Conservation (phyloP, 768 basidiomycete genomes). For the Suillus cothurnatus region DNA sequence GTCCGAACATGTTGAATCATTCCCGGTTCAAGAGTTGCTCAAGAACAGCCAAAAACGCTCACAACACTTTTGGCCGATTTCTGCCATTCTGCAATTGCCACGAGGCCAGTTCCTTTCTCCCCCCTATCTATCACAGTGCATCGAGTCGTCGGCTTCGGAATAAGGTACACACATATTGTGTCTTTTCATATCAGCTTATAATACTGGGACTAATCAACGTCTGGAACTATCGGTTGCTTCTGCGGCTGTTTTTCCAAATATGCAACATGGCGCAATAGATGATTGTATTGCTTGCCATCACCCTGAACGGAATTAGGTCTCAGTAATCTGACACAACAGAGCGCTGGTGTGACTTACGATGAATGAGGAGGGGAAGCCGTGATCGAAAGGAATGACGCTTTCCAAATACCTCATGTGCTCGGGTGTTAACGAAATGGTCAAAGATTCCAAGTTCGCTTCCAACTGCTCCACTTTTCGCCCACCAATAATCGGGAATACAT, state of each 20-base stretch:
- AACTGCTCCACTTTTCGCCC: conserved; percentile 54
- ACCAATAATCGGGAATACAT: conserved; percentile 52
- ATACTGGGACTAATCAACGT: conserved; percentile 5
- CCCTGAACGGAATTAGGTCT: conserved; percentile 21
- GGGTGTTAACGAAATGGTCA: conserved; percentile 44
- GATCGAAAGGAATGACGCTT: conserved; percentile 41
- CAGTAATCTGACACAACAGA: background rate
- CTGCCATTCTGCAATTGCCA: too few relatives aligned
- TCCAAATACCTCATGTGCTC: conserved; percentile 50
- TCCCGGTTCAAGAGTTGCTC: background rate
- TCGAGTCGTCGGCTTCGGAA: background rate
- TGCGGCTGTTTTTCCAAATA: conserved; percentile 24
- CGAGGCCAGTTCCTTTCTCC: too few relatives aligned
- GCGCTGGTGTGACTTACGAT: conserved; percentile 26
- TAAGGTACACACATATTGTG: background rate
- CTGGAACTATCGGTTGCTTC: conserved; percentile 16
- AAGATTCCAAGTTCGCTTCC: conserved; percentile 47
- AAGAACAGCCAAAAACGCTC: too few relatives aligned
- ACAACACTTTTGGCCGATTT: too few relatives aligned
- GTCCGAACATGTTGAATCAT: background rate
- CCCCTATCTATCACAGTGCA: too few relatives aligned
- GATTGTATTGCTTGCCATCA: conserved; percentile 24
- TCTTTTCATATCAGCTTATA: background rate
- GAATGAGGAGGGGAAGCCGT: conserved; percentile 43
- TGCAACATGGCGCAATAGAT: conserved; percentile 16